phyloP scores from a whole-genome alignment of 2,329 filamentous ascomycete genomes.

The Metarhizium anisopliae region DNA sequence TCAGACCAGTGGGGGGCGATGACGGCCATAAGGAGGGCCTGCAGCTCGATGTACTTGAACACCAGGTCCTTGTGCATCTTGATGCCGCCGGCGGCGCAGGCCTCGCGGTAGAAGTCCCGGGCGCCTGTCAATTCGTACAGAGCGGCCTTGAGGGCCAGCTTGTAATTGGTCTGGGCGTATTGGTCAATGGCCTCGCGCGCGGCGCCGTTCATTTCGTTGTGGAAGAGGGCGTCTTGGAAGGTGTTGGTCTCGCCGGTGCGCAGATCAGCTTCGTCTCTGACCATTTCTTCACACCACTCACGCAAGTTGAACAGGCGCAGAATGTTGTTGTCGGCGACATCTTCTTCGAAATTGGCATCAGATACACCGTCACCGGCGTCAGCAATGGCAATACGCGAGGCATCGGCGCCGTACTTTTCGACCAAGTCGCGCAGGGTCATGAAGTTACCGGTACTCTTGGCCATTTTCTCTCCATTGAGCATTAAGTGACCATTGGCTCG shows the following conservation, averaged over 20 bases:
- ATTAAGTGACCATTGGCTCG: slow-evolving; percentile 89
- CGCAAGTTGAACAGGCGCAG: slow-evolving; percentile 72
- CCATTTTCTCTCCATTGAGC: slow-evolving; percentile 98
- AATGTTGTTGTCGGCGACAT: slow-evolving; percentile 85
- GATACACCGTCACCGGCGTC: slow-evolving; percentile 91
- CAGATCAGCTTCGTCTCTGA: slow-evolving; percentile 58
- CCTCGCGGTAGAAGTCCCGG: slow-evolving; percentile 84
- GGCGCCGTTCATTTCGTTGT: slow-evolving; percentile 83
- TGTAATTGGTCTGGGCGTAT: slow-evolving; percentile 71
- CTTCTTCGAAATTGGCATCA: slow-evolving; percentile 96
- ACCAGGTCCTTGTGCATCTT: slow-evolving; percentile 81
- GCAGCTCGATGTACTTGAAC: slow-evolving; percentile 74
- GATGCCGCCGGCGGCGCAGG: slow-evolving; percentile 64
- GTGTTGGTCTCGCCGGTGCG: slow-evolving; percentile 65
- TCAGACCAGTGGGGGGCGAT: slow-evolving; percentile 92
- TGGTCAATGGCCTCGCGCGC: slow-evolving; percentile 71
- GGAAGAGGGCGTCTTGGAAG: slow-evolving; percentile 83
- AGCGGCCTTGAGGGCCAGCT: slow-evolving; percentile 71
- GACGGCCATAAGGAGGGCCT: slow-evolving; percentile 72
- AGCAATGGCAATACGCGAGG: slow-evolving; percentile 80
- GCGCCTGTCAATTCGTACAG: slow-evolving; percentile 88
- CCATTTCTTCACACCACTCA: slow-evolving; percentile 86
- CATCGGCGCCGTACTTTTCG: slow-evolving; percentile 90
- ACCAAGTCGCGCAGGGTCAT: slow-evolving; percentile 80
- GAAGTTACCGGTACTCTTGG: slow-evolving; percentile 96